Evolutionary conservation across 371 early-diverging fungal species (phyloP).

Genomic region (Batkoa obscura): DNA sequence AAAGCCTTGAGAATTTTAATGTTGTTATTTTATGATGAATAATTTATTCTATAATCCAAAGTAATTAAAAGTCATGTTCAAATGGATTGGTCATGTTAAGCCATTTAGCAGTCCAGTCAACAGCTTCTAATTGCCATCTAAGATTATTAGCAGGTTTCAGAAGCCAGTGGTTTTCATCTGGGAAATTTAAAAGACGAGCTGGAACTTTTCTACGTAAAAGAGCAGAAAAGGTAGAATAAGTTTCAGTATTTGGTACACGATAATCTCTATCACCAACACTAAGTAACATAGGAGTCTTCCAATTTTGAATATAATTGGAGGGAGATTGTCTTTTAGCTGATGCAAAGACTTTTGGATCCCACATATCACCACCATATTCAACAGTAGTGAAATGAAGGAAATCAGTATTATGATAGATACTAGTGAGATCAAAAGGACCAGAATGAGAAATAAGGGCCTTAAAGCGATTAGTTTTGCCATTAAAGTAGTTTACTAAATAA

Average conservation of each 20-base stretch:
- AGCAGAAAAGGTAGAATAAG: conserved; percentile 56
- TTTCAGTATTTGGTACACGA: conserved; percentile 44
- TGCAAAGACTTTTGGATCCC: conserved; percentile 18
- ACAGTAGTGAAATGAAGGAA: conserved; percentile 64
- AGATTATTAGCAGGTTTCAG: conserved; percentile 27
- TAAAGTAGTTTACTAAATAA: conserved; percentile 55
- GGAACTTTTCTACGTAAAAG: conserved; percentile 50
- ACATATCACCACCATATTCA: conserved; percentile 40
- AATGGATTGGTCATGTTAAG: conserved; percentile 11
- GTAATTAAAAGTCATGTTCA: too few species aligned
- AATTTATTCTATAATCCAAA: too few species aligned
- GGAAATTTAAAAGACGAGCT: conserved; percentile 53
- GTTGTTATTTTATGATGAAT: too few species aligned
- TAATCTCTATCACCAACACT: conserved; percentile 50
- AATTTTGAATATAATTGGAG: conserved; percentile 39
- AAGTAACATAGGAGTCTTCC: conserved; percentile 64
- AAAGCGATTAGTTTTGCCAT: conserved; percentile 45
- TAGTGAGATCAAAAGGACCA: conserved; percentile 48
- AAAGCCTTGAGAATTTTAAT: too few species aligned
- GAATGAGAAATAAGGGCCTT: conserved; percentile 61
- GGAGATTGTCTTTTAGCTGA: conserved; percentile 58
- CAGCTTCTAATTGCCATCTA: conserved; percentile 52
- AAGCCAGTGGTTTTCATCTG: conserved; percentile 60
- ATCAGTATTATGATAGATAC: conserved; percentile 50
- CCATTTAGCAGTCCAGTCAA: conserved; percentile 40